Percentiles rank a stretch among this genome's conserved stretches.
Evolutionary conservation across 441 rosid species (phyloP).

Genomic region (Adansonia madagascariensis): DNA sequence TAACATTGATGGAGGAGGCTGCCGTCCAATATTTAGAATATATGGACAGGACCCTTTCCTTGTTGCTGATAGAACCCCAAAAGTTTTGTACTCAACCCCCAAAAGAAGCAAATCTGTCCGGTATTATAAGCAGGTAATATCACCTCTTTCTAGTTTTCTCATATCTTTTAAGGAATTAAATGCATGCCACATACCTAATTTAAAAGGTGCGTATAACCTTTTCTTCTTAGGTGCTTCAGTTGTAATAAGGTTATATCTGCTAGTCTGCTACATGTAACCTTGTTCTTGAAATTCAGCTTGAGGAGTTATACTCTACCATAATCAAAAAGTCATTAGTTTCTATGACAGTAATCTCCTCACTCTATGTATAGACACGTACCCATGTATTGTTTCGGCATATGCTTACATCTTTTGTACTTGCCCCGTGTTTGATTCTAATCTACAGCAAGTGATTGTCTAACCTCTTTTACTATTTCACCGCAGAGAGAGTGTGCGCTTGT

Average conservation of each 20-base stretch:
- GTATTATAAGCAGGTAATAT: constrained; percentile 75
- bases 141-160: background rate
- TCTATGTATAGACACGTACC: background rate
- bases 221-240: constrained; percentile 3
- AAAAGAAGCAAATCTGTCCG: constrained; percentile 64
- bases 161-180: background rate
- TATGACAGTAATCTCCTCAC: background rate
- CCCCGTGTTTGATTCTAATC: background rate
- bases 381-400: background rate
- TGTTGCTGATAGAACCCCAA: constrained; percentile 57
- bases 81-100: constrained; percentile 61
- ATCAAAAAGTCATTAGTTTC: background rate
- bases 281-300: background rate
- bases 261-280: background rate
- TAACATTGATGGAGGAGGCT: constrained; percentile 76
- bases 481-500: constrained; percentile 87
- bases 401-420: background rate
- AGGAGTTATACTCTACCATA: background rate
- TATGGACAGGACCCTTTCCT: constrained; percentile 85
- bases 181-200: background rate
- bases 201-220: background rate
- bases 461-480: constrained; percentile 27
- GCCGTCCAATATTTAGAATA: constrained; percentile 78
- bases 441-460: constrained; percentile 19
- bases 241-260: background rate